phyloP scores from a whole-genome alignment of 305 asterid genomes.

The Nicotiana rustica region DNA sequence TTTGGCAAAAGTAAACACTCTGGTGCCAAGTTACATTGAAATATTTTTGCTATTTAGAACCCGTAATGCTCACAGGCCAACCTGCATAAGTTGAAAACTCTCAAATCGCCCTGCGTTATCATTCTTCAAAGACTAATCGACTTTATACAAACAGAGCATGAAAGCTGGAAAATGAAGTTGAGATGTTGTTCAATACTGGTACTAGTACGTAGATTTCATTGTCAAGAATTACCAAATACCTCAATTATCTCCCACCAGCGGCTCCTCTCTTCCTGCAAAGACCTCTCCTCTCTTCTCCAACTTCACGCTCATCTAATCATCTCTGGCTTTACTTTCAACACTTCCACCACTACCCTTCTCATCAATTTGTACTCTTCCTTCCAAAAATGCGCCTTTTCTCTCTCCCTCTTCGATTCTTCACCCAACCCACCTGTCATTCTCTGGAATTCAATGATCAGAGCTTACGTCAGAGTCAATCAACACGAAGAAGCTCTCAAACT shows the following conservation, averaged over 20 bases:
- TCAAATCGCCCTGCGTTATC: too few species aligned
- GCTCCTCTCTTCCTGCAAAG: conserved; percentile 44
- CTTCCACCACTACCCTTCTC: conserved; percentile 42
- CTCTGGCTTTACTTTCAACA: conserved; percentile 34
- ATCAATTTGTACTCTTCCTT: conserved; percentile 49
- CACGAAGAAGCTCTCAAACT: conserved; percentile 42
- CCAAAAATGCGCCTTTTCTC: conserved; percentile 44
- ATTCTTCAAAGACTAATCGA: too few species aligned
- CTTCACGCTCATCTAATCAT: conserved; percentile 47
- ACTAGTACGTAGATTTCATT: too few species aligned
- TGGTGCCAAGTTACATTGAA: too few species aligned
- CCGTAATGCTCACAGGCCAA: too few species aligned
- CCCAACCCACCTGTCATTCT: conserved; percentile 41
- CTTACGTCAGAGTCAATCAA: conserved; percentile 40
- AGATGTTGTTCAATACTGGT: too few species aligned
- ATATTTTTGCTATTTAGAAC: too few species aligned
- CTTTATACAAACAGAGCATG: too few species aligned
- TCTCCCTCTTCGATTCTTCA: conserved; percentile 39
- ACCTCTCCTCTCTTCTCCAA: conserved; percentile 40
- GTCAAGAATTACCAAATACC: background rate
- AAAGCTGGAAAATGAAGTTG: too few species aligned
- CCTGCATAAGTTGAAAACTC: too few species aligned
- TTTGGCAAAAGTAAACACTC: too few species aligned
- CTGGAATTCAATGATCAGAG: conserved; percentile 51
- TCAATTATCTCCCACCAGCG: background rate